Conservation (phyloP, 306 rosid genomes). For the Prinsepia uniflora region DNA sequence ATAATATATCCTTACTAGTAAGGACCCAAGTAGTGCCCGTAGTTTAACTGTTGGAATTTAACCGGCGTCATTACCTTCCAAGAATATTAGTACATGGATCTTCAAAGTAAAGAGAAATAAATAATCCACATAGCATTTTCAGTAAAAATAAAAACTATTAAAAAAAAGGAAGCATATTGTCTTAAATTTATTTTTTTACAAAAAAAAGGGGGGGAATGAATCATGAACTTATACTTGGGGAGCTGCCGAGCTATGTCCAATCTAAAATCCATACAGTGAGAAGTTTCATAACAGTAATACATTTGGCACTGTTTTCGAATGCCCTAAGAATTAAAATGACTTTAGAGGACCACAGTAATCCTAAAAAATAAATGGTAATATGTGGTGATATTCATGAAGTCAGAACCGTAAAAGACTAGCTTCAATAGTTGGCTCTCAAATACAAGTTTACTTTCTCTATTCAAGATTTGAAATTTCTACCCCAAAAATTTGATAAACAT, state of each 20-base stretch:
- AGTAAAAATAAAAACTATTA: background rate
- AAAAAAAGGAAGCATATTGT: background rate
- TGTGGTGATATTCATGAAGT: background rate
- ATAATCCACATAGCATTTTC: background rate
- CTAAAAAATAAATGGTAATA: background rate
- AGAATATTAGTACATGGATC: background rate
- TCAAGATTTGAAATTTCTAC: background rate
- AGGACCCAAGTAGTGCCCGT: no score
- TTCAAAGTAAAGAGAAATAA: background rate
- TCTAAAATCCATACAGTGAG: background rate
- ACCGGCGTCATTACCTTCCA: background rate
- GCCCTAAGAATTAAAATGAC: background rate
- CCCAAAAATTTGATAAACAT: no score
- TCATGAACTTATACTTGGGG: background rate
- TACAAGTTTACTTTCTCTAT: background rate
- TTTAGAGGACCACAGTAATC: background rate
- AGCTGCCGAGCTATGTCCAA: background rate
- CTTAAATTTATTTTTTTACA: no score
- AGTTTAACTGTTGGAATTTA: background rate
- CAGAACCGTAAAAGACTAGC: background rate
- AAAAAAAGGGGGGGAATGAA: no score
- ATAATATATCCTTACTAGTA: no score
- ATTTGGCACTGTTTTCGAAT: background rate
- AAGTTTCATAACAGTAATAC: background rate
- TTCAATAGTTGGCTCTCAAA: background rate